Conservation (phyloP, 1,139 yeast species). For the Blastobotrys malaysiensis region DNA sequence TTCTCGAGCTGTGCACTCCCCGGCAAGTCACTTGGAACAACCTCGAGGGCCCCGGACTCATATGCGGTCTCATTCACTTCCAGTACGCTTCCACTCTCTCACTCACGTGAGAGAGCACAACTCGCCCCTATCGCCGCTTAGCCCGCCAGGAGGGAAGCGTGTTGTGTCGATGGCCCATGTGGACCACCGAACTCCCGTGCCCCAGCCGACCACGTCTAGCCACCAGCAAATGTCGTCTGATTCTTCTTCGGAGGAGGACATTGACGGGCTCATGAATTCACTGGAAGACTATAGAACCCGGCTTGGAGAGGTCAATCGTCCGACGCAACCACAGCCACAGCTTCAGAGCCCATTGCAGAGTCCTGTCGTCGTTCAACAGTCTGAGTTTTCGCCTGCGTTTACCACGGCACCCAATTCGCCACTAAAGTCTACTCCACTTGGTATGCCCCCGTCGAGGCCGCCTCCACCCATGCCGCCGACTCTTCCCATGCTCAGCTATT, state of each 20-base stretch:
- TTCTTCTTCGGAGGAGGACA: constrained; percentile 11
- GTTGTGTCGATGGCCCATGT: not conserved
- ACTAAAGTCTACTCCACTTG: constrained; percentile 6
- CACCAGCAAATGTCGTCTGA: not conserved
- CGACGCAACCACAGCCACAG: not conserved
- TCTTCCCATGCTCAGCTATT: constrained; percentile 10
- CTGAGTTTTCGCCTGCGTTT: not conserved
- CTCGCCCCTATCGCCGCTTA: not conserved
- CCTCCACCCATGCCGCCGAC: constrained; percentile 19
- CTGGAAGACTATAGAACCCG: constrained; percentile 17
- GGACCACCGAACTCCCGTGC: not conserved
- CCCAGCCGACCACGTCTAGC: not conserved
- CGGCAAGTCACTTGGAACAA: not conserved
- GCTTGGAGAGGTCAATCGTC: constrained; percentile 3
- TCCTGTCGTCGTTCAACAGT: constrained; percentile 1
- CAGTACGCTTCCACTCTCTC: not conserved
- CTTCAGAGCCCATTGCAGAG: constrained; percentile 1
- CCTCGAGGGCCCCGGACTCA: not conserved
- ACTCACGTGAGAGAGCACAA: not conserved
- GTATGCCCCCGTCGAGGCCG: constrained; percentile 16
- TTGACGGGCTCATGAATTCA: constrained; percentile 13
- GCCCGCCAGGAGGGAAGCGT: not conserved
- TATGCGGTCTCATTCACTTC: constrained; percentile 2
- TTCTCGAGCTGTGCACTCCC: not conserved
- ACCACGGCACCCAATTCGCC: constrained; percentile 9